Evolutionary conservation across 2,329 filamentous ascomycete genomes (phyloP), one percentile per base, ranked within the genome.

Genomic region (Clonostachys byssicola): DNA sequence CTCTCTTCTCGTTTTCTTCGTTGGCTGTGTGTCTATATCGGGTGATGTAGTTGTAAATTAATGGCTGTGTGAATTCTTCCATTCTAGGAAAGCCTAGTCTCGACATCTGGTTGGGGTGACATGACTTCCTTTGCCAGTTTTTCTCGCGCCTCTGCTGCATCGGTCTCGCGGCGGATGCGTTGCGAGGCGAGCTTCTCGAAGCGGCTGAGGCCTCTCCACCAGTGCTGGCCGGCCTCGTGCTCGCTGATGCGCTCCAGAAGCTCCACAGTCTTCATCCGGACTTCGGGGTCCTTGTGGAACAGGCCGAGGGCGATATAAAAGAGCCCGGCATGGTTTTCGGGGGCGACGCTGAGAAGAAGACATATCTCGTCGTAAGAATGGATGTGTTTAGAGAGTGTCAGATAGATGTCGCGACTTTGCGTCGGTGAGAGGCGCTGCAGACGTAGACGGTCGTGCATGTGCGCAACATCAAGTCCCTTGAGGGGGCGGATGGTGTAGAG

Each of bases 261-360:
- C 51, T 88, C 88, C 2, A 89, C 86, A 3, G 89, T 88, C 47
- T 83, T 83, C 56, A 86, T 70, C 35, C 94, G 79, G 12, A 96
- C 92, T 45, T 90, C 86, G 35, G 78, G 75, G 53, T 92, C 84
- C 47, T 91, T 90, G 70, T 99, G 94, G 64, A 97, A 96, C 6
- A 99, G 74, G 0, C 94, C 94, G 45, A 97, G 78, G 6, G 87
- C 89, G 23, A 99, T 70, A 58, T 96, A 96, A 64, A 97, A 97
- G 4, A 97, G 76, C 0, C 90, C 94, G 1, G 87, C 88, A 57
- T 94, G 89, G 30, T 83, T 88, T 67, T 95, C 90, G 8, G 90
- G 90, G 6, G 90, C 85, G 7, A 94, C 87, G 30, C 83, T 85
- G 7, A 96, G 77, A 6, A 96, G 75, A 49, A 96, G 85, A 57